Percentiles rank a stretch among this genome's conserved stretches.
These are phyloP conservation scores for Parasitella parasitica DNA, from an alignment of 371 early-diverging fungal genomes.

Conservation along the genomic window DNA sequence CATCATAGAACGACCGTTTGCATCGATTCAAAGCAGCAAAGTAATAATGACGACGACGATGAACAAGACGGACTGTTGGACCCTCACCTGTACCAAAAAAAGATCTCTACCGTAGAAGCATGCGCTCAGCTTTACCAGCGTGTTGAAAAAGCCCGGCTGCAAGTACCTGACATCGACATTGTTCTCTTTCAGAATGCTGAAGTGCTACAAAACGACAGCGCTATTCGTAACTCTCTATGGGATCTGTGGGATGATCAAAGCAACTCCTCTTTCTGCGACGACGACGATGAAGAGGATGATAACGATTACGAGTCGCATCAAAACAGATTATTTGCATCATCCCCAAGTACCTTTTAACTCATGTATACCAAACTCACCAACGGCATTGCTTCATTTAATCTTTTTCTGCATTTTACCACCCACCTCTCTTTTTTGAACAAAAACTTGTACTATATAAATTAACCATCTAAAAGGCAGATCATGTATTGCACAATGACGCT, in stretches of 20 bases:
- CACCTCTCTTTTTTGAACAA: too few relatives aligned
- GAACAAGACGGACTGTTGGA: not conserved
- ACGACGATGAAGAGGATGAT: not conserved
- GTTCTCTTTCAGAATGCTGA: slow-evolving; percentile 34
- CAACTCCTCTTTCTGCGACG: not conserved
- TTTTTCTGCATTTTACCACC: too few relatives aligned
- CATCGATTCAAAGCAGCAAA: not conserved
- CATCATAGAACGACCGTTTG: slow-evolving; percentile 6
- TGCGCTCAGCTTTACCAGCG: slow-evolving; percentile 25
- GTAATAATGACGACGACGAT: not conserved
- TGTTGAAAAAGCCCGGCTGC: slow-evolving; percentile 24
- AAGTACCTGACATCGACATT: slow-evolving; percentile 27
- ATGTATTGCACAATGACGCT: too few relatives aligned
- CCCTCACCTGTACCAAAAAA: not conserved
- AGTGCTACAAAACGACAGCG: slow-evolving; percentile 21
- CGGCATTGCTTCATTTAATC: not conserved
- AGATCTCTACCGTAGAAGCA: slow-evolving; percentile 5
- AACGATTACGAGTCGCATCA: not conserved
- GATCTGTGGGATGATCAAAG: slow-evolving; percentile 29
- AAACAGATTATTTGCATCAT: not conserved
- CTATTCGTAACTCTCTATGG: slow-evolving; percentile 35
- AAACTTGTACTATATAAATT: too few relatives aligned
- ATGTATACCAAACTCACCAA: not conserved
- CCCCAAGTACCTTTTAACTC: not conserved
- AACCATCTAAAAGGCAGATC: too few relatives aligned